Percentiles rank a stretch among this genome's conserved stretches.
These are phyloP conservation scores for Diaporthe destruens DNA, from an alignment of 2,329 filamentous ascomycete species.

Conservation along the genomic window DNA sequence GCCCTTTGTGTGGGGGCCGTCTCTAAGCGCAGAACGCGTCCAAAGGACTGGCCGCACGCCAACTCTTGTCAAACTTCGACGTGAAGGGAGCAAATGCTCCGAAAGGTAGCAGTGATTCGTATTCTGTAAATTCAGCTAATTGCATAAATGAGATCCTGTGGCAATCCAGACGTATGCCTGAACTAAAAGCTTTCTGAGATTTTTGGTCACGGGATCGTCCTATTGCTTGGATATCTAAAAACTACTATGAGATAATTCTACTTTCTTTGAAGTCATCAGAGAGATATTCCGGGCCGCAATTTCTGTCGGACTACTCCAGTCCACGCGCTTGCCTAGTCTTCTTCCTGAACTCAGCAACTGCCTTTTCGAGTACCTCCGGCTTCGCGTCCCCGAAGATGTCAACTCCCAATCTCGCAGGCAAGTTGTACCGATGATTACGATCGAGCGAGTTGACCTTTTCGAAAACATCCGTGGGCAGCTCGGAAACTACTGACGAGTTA, in stretches of 20 bases:
- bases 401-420: conserved; percentile 36
- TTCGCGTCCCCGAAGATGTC: conserved; percentile 43
- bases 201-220: background rate
- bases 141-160: background rate
- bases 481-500: conserved; percentile 34
- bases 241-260: background rate
- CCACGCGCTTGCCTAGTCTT: conserved; percentile 39
- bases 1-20: background rate
- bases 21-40: background rate
- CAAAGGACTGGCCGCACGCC: too few relatives aligned
- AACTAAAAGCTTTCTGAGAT: background rate
- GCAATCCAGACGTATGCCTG: too few relatives aligned
- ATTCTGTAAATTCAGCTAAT: background rate
- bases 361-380: conserved; percentile 38
- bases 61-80: too few relatives aligned
- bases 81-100: too few relatives aligned
- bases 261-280: background rate
- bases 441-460: conserved; percentile 36
- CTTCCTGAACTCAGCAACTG: conserved; percentile 41
- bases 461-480: conserved; percentile 38
- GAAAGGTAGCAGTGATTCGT: background rate
- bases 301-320: conserved; percentile 14
- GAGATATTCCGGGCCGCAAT: background rate
- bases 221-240: background rate
- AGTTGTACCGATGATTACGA: conserved; percentile 40